Percentiles rank a stretch among this genome's conserved stretches.
Conservation (phyloP, 345 rosid species). For the Hibiscus trionum region DNA sequence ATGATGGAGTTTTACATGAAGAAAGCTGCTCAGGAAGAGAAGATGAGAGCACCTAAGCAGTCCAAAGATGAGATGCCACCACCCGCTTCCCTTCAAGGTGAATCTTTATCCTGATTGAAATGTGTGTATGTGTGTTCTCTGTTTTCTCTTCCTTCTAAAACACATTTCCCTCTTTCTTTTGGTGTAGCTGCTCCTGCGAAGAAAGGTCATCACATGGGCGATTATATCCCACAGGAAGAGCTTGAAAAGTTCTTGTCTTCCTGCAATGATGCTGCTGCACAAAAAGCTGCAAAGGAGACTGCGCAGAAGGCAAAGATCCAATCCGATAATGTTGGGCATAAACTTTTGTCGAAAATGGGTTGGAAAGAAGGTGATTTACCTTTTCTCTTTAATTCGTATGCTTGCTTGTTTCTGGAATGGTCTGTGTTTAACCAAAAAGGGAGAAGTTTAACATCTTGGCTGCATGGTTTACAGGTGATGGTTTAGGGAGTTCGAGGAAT, state of each 20-base stretch:
- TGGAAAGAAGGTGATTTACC: constrained; percentile 87
- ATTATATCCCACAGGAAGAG: constrained; percentile 87
- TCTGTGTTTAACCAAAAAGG: not conserved
- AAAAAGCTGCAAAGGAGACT: constrained; percentile 58
- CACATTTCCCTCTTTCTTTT: not conserved
- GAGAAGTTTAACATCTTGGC: not conserved
- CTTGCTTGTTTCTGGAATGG: not conserved
- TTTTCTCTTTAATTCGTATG: constrained; percentile 7
- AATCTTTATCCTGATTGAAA: not conserved
- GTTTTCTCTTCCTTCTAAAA: constrained; percentile 1
- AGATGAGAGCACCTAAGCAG: constrained; percentile 76
- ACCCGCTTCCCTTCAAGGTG: constrained; percentile 89
- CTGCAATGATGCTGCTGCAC: constrained; percentile 72
- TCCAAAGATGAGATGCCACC: constrained; percentile 99
- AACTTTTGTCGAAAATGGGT: constrained; percentile 92
- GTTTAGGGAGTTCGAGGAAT: constrained; percentile 83
- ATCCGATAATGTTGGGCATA: constrained; percentile 96
- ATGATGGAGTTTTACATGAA: constrained; percentile 99
- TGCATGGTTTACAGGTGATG: constrained; percentile 65
- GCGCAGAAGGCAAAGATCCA: constrained; percentile 79
- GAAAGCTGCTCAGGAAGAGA: constrained; percentile 96
- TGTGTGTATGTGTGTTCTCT: not conserved
- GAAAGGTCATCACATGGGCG: constrained; percentile 99
- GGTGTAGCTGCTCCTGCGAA: constrained; percentile 33
- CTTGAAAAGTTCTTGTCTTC: constrained; percentile 82